These are phyloP conservation scores for Hyphopichia khmerensis DNA, from an alignment of 1,139 yeast species.

Conservation along the genomic window DNA sequence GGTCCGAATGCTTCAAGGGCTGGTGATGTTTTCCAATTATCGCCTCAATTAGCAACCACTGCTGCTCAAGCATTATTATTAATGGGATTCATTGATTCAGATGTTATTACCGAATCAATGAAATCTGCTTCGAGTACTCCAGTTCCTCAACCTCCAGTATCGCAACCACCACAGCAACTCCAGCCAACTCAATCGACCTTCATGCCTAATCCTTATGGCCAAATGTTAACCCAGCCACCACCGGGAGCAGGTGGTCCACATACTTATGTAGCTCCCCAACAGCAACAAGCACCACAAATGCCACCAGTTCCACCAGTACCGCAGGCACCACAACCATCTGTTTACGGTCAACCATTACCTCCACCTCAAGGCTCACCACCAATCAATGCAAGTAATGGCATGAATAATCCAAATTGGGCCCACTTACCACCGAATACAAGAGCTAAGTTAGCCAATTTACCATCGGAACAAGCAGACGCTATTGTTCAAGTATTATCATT, in stretches of 20 bases:
- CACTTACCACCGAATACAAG: slow-evolving; percentile 49
- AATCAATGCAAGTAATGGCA: background rate
- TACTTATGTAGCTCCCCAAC: background rate
- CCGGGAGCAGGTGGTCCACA: background rate
- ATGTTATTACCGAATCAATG: slow-evolving; percentile 54
- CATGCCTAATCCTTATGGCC: slow-evolving; percentile 5
- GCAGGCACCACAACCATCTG: slow-evolving; percentile 5
- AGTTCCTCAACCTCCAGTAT: slow-evolving; percentile 11
- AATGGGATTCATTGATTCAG: slow-evolving; percentile 72
- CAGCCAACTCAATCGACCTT: slow-evolving; percentile 6
- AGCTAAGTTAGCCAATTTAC: slow-evolving; percentile 45
- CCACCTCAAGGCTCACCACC: background rate
- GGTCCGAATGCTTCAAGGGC: slow-evolving; percentile 54
- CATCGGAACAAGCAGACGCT: slow-evolving; percentile 60
- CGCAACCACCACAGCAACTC: slow-evolving; percentile 9
- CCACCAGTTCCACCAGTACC: slow-evolving; percentile 2
- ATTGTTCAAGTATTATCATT: slow-evolving; percentile 63
- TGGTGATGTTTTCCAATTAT: slow-evolving; percentile 50
- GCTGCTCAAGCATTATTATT: slow-evolving; percentile 72
- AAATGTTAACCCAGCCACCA: slow-evolving; percentile 6
- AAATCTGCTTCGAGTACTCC: slow-evolving; percentile 29
- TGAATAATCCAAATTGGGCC: slow-evolving; percentile 41
- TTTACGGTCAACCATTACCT: background rate
- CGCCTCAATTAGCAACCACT: slow-evolving; percentile 60
- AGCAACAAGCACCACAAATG: background rate